phyloP scores from a whole-genome alignment of 345 rosid genomes.

The Combretum micranthum region DNA sequence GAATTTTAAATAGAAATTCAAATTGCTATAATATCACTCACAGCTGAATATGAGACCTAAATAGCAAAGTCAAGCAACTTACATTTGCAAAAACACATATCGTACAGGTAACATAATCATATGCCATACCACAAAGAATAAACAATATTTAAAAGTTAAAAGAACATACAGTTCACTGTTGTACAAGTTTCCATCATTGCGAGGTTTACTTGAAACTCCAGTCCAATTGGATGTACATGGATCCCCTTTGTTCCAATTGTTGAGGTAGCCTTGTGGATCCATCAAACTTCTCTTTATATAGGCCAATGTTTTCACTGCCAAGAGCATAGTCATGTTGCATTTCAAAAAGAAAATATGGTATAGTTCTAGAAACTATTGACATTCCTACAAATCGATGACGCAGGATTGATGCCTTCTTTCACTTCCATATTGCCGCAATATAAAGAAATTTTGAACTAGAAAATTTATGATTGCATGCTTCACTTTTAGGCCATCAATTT shows the following conservation, averaged over 20 bases:
- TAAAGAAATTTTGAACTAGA: too few relatives aligned
- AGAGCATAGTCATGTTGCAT: constrained; percentile 14
- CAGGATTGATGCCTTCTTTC: too few relatives aligned
- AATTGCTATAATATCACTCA: background rate
- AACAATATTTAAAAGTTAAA: constrained; percentile 2
- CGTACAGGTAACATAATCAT: background rate
- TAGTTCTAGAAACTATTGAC: background rate
- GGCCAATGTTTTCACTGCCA: constrained; percentile 56
- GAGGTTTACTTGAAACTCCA: constrained; percentile 47
- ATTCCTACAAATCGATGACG: background rate
- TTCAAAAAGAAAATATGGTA: background rate
- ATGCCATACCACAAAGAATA: background rate
- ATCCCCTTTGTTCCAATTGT: constrained; percentile 69
- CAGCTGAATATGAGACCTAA: too few relatives aligned
- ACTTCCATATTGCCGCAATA: too few relatives aligned
- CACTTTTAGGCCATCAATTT: too few relatives aligned
- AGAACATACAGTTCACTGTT: constrained; percentile 60
- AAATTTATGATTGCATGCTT: too few relatives aligned
- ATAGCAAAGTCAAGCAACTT: background rate
- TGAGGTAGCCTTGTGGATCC: constrained; percentile 49
- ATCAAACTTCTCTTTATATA: constrained; percentile 36
- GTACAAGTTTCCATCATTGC: constrained; percentile 55
- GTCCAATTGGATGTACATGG: constrained; percentile 86
- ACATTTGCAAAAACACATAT: background rate
- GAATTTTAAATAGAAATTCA: background rate